phyloP scores from a whole-genome alignment of 1,139 yeast species.

The Nakaseomyces bracarensis region DNA sequence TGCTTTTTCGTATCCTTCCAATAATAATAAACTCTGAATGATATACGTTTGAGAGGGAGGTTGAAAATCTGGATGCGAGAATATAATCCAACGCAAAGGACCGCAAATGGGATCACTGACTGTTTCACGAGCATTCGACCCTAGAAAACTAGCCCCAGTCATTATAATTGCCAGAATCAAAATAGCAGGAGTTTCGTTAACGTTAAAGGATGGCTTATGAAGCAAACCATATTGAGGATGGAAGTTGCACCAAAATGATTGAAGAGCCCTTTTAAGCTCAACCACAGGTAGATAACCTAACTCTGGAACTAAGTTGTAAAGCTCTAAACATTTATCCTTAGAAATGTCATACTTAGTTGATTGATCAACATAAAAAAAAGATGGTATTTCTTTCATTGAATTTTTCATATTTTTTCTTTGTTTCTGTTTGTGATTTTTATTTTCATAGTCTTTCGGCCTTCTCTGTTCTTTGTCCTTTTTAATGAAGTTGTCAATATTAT shows the following conservation, averaged over 20 bases:
- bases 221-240: slow-evolving; percentile 56
- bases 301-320: slow-evolving; percentile 27
- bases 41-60: slow-evolving; percentile 57
- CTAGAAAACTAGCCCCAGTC: slow-evolving; percentile 42
- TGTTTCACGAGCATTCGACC: slow-evolving; percentile 23
- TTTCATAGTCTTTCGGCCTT: slow-evolving; percentile 5
- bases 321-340: slow-evolving; percentile 12
- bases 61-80: slow-evolving; percentile 50
- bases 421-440: slow-evolving; percentile 1
- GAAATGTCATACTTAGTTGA: slow-evolving; percentile 14
- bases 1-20: slow-evolving; percentile 63
- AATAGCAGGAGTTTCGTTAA: slow-evolving; percentile 45
- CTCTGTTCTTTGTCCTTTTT: slow-evolving; percentile 12
- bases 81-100: slow-evolving; percentile 56
- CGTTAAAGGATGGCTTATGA: slow-evolving; percentile 56
- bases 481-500: slow-evolving; percentile 16
- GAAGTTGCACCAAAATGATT: slow-evolving; percentile 48
- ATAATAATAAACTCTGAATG: slow-evolving; percentile 51
- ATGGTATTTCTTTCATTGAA: slow-evolving; percentile 18
- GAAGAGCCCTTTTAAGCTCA: slow-evolving; percentile 29
- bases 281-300: slow-evolving; percentile 17
- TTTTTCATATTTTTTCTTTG: slow-evolving; percentile 12
- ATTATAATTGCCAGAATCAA: slow-evolving; percentile 48
- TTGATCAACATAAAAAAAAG: slow-evolving; percentile 19
- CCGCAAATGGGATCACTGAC: slow-evolving; percentile 45